Percentiles rank a stretch among this genome's conserved stretches.
Evolutionary conservation across 2,329 filamentous ascomycete genomes (phyloP).

Genomic region (Colletotrichum euphorbiae): DNA sequence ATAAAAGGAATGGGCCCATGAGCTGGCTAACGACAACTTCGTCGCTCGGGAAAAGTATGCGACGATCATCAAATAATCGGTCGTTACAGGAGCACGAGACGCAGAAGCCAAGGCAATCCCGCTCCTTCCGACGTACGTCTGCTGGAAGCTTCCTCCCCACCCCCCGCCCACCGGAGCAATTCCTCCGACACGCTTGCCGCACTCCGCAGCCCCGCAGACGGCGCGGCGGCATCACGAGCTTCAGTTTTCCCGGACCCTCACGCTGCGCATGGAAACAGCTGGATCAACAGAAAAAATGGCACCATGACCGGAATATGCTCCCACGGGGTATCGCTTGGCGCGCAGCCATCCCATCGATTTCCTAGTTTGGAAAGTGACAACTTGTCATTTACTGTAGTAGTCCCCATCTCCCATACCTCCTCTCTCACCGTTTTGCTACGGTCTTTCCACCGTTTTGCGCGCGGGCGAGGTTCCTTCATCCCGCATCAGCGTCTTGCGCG

Average conservation of each 20-base stretch:
- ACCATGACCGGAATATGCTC: not conserved
- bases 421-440: not conserved
- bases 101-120: not conserved
- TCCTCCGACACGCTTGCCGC: constrained; percentile 1
- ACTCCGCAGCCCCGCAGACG: constrained; percentile 12
- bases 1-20: not conserved
- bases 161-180: constrained; percentile 25
- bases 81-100: not conserved
- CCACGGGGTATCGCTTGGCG: not conserved
- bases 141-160: constrained; percentile 28
- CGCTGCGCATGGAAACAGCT: not conserved
- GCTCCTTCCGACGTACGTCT: constrained; percentile 4
- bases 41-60: not conserved
- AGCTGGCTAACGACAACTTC: not conserved
- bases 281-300: not conserved
- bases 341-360: not conserved
- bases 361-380: not conserved
- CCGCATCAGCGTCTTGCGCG: constrained; percentile 1
- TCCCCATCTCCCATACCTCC: not conserved
- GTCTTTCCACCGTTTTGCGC: not conserved
- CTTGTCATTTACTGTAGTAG: not conserved
- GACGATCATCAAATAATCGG: not conserved
- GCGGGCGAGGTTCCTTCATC: constrained; percentile 5
- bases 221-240: constrained; percentile 31
- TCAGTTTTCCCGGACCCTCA: constrained; percentile 18